Percentiles rank a stretch among this genome's conserved stretches.
These are phyloP conservation scores for Parietaria judaica DNA, from an alignment of 306 rosid genomes.

Conservation along the genomic window DNA sequence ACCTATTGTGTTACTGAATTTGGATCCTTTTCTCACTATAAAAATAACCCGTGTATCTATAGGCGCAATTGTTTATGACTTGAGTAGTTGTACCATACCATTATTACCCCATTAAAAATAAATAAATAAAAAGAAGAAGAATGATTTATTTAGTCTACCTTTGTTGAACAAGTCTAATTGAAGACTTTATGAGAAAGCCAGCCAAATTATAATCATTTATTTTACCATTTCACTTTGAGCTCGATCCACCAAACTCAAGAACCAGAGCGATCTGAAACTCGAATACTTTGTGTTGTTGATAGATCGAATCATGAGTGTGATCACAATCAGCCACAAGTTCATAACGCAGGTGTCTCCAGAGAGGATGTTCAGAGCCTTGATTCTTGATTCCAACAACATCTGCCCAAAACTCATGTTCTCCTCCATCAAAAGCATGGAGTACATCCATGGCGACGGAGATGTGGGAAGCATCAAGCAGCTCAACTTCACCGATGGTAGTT, in stretches of 20 bases:
- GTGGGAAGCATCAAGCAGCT: constrained; percentile 40
- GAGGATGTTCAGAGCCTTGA: constrained; percentile 57
- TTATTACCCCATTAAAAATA: too few species aligned
- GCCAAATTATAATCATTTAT: background rate
- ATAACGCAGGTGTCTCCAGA: constrained; percentile 31
- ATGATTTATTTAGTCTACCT: background rate
- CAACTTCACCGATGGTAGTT: constrained; percentile 30
- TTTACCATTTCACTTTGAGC: background rate
- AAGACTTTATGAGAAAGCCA: background rate
- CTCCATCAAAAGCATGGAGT: constrained; percentile 38
- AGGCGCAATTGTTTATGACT: too few species aligned
- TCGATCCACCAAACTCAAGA: too few species aligned
- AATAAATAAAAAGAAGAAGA: background rate
- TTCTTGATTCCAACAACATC: constrained; percentile 31
- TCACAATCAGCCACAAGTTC: constrained; percentile 25
- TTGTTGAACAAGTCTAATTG: background rate
- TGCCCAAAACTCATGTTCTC: constrained; percentile 40
- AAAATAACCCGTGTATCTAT: too few species aligned
- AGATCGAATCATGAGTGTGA: constrained; percentile 20
- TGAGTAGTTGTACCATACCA: too few species aligned
- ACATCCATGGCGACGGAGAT: constrained; percentile 34
- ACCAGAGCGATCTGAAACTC: background rate
- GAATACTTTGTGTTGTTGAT: background rate
- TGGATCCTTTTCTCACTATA: too few species aligned
- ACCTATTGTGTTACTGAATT: too few species aligned